Conservation (phyloP, 2,329 filamentous ascomycete species). For the Lojkania enalia region DNA sequence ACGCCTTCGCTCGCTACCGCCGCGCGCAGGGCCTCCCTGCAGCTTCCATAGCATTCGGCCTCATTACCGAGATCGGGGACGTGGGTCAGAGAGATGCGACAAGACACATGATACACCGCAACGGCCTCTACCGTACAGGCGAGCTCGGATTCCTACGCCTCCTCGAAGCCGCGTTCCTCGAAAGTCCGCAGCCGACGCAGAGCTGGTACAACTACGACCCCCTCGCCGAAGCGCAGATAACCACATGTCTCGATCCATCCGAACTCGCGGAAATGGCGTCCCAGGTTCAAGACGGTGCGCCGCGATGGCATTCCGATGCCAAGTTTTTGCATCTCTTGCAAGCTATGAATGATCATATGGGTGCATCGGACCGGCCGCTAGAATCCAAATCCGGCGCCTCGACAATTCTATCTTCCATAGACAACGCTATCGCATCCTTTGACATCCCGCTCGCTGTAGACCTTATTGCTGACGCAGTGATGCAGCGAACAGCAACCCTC, state of each 20-base stretch:
- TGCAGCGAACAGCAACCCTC: constrained; percentile 1
- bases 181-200: neutral
- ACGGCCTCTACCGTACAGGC: constrained; percentile 7
- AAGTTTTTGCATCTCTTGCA: constrained; percentile 6
- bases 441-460: constrained; percentile 7
- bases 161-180: constrained; percentile 18
- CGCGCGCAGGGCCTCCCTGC: constrained; percentile 18
- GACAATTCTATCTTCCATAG: constrained; percentile 26
- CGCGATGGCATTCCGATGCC: constrained; percentile 4
- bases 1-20: constrained; percentile 24
- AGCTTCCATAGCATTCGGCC: constrained; percentile 24
- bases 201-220: constrained; percentile 20
- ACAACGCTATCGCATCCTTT: constrained; percentile 21
- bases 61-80: constrained; percentile 28
- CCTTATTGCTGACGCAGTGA: constrained; percentile 7
- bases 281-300: constrained; percentile 3
- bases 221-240: constrained; percentile 24
- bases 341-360: constrained; percentile 14
- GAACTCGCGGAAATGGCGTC: constrained; percentile 20
- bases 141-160: constrained; percentile 12
- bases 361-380: neutral
- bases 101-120: constrained; percentile 11
- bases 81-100: constrained; percentile 8
- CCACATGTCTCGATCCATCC: constrained; percentile 32
- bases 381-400: constrained; percentile 3